Evolutionary conservation across 768 basidiomycete genomes (phyloP), one percentile per base, ranked within the genome.

Genomic region (Paxillus rubicundulus): DNA sequence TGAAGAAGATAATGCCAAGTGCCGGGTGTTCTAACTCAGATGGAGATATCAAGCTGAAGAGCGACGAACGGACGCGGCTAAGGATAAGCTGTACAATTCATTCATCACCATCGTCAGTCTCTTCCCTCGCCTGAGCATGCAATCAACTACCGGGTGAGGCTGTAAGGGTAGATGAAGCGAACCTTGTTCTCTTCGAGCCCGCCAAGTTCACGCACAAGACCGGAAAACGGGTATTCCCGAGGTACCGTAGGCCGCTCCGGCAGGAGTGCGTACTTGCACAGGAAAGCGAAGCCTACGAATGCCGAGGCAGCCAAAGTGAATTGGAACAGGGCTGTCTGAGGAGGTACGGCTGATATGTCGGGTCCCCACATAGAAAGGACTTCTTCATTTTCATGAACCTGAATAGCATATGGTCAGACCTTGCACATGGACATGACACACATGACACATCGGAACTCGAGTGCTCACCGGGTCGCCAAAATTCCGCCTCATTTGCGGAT

Each of bases 291-390:
- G 3, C 77, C 72, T 38, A 85, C 74, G 57, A 93, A 87, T n/a
- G 78, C 79, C 21, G 78, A 66, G 17, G 76, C 70, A 0, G 83
- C 89, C 47, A 85, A 66, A 12, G 78, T 59, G 64, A 93, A 87
- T 41, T 87, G 86, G 45, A 78, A 75, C 33, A 86, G 66, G 7
- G 91, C 90, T 2, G 67, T 76, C 7, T 76, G 68, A 21, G 87
- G 84, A 12, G 76, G 70, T 12, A 89, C 72, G 18, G 77, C 77
- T 37, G 90, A 80, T 27, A 82, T 73, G 62, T 93, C 91, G 18
- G 89, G 89, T 21, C 89, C 89, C 89, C 89, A 92, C 87, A 93
- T 89, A 34, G 87, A 89, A 50, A 86, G 70, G 20, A 88, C 73
- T 61, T 93, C 91, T 47, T 92, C 89, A 62, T 82, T 77, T 68